phyloP scores from a whole-genome alignment of 495 filamentous ascomycete species.

The Lasiosphaeriaceae sp. region DNA sequence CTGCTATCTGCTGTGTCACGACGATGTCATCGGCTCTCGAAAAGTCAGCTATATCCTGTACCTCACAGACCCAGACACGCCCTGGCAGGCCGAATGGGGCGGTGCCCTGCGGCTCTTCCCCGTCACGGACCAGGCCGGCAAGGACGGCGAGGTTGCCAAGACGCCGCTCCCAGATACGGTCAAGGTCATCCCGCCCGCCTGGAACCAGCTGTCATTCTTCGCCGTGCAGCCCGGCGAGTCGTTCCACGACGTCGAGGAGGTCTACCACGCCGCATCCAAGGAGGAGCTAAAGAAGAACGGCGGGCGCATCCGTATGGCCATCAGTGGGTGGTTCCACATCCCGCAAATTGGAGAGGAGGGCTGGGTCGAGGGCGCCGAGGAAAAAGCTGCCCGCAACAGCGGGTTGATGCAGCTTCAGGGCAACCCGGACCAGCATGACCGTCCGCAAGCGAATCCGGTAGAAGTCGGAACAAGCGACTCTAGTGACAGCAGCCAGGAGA shows the following conservation, averaged over 20 bases:
- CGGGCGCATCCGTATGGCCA: constrained; percentile 85
- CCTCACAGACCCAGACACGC: constrained; percentile 83
- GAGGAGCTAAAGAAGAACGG: constrained; percentile 56
- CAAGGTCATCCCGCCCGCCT: constrained; percentile 84
- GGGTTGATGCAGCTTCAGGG: constrained; percentile 87
- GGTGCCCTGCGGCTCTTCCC: constrained; percentile 89
- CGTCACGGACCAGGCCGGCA: constrained; percentile 57
- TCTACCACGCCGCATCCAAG: constrained; percentile 63
- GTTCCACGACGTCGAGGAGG: constrained; percentile 98
- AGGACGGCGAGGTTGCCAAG: constrained; percentile 64
- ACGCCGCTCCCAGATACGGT: constrained; percentile 71
- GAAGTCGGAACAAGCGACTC: constrained; percentile 44
- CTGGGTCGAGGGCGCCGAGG: constrained; percentile 82
- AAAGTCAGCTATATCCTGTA: constrained; percentile 97
- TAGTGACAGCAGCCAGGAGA: constrained; percentile 36
- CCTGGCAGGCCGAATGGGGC: constrained; percentile 92
- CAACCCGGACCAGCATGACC: constrained; percentile 82
- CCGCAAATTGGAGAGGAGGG: constrained; percentile 95
- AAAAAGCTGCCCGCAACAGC: constrained; percentile 80
- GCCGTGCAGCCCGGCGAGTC: constrained; percentile 95
- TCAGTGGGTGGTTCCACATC: constrained; percentile 99
- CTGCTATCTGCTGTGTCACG: constrained; percentile 92
- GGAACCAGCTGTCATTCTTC: constrained; percentile 97
- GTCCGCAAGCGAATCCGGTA: constrained; percentile 61
- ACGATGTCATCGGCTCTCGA: constrained; percentile 95